Evolutionary conservation across 768 basidiomycete species (phyloP).

Genomic region (Boletus rubroflammeus): DNA sequence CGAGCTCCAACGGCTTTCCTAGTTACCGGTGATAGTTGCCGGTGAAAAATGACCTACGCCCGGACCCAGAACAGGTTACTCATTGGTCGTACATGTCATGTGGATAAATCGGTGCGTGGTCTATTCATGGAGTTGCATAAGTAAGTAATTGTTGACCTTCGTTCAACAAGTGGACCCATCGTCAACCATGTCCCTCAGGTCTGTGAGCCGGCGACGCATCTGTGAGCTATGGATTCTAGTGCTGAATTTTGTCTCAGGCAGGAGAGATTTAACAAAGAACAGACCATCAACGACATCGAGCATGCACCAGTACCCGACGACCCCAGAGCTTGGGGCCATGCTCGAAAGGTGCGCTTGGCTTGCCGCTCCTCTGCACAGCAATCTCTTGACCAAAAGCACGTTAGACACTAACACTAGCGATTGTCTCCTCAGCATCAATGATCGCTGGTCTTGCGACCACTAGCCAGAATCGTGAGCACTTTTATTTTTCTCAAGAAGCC

Average conservation of each 20-base stretch:
- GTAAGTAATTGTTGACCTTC: neutral
- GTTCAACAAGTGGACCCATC: neutral
- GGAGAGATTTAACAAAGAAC: neutral
- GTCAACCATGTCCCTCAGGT: slow-evolving; percentile 13
- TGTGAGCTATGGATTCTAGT: neutral
- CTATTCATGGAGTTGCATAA: slow-evolving; percentile 4
- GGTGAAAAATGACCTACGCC: neutral
- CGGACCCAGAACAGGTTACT: neutral
- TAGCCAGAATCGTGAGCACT: slow-evolving; percentile 26
- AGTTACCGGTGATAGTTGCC: slow-evolving; percentile 6
- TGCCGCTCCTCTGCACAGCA: no score
- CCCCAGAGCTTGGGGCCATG: slow-evolving; percentile 54
- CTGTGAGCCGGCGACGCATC: neutral
- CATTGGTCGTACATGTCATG: neutral
- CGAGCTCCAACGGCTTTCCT: neutral
- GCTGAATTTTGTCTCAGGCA: slow-evolving; percentile 2
- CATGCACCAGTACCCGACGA: slow-evolving; percentile 49
- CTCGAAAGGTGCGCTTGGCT: slow-evolving; percentile 45
- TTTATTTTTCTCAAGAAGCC: neutral
- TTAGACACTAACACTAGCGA: slow-evolving; percentile 24
- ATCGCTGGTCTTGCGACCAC: slow-evolving; percentile 25
- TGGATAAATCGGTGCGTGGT: neutral
- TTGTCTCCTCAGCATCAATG: slow-evolving; percentile 30
- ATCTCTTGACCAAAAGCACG: neutral
- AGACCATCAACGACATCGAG: slow-evolving; percentile 30